Conservation (phyloP, 192 early-diverging fungal genomes). For the Coemansia sp. region DNA sequence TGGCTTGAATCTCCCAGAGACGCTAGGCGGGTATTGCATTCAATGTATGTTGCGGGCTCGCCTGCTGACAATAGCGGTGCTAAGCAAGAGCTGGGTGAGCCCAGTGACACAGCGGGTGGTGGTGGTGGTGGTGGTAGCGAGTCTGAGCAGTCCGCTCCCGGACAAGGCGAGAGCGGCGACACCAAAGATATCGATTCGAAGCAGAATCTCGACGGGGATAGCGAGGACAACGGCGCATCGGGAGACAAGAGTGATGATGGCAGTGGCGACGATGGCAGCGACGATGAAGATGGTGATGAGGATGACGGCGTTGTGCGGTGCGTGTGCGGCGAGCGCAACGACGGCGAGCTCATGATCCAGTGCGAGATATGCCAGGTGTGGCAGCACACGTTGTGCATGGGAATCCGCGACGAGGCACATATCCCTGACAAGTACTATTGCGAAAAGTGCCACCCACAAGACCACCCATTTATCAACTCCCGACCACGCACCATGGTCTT, state of each 20-base stretch:
- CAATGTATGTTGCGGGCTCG: neutral
- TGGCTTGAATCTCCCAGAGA: neutral
- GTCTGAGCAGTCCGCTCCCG: neutral
- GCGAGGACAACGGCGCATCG: neutral
- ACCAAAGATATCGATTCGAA: neutral
- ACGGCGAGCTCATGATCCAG: conserved; percentile 84
- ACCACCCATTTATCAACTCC: conserved; percentile 66
- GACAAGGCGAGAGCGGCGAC: neutral
- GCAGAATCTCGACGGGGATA: neutral
- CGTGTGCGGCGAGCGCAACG: conserved; percentile 54
- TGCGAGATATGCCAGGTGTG: conserved; percentile 91
- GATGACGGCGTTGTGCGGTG: conserved; percentile 53
- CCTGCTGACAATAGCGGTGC: neutral
- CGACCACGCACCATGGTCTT: conserved; percentile 41
- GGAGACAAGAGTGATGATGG: conserved; percentile 6
- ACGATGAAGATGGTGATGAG: conserved; percentile 17
- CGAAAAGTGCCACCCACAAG: conserved; percentile 82
- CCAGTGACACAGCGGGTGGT: neutral
- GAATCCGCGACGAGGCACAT: conserved; percentile 67
- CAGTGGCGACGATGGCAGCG: conserved; percentile 4
- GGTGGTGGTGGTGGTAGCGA: neutral
- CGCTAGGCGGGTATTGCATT: neutral
- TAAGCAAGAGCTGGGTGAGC: neutral
- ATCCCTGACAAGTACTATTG: conserved; percentile 92
- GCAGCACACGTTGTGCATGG: conserved; percentile 94